Evolutionary conservation across 768 basidiomycete species (phyloP), one percentile per base, ranked within the genome.

Genomic region (Podaxis sp.): DNA sequence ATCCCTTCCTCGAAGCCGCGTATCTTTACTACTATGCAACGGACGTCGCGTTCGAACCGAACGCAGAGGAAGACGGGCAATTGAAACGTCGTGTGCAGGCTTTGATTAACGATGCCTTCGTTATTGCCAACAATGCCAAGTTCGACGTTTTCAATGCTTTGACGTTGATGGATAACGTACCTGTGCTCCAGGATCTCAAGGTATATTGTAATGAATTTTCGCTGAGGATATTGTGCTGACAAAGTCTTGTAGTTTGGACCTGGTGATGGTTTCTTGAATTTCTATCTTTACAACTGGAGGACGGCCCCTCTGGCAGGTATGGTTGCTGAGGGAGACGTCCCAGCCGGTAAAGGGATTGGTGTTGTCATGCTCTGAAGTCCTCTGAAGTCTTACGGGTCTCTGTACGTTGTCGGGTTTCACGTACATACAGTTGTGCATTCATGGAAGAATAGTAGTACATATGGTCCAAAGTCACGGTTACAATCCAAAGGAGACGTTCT

Each of bases 81-180:
- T 73, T 97, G 59, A 90, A 88, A 73, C 81, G 82, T 64, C 83
- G 96, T 48, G 76, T 99, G 63, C 77, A 82, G 57, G 80, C 81
- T 7, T 78, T 99, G 56, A 80, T 96, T 26, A 82, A 82, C 8
- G 96, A 99, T 73, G 89, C 93, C 0, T 71, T 98, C 64, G 79
- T 90, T 63, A 74, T 95, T 57, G 96, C 96, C 1, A 85, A 90
- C 62, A 83, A 87, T 59, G 90, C 91, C 52, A 87, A 88, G 44
- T 98, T 99, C 69, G 97, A 99, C 71, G 97, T 99, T 13, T 88
- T 99, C 76, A 99, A 99, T 74, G 93, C 92, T 1, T 75, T 99
- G 70, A 96, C 96, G 15, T 73, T 97, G 66, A 95, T 98, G 90
- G 97, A 99, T 73, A 99, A 98, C 73, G 81, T 86, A 60, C 72